Conservation (phyloP, 768 basidiomycete genomes). For the Lactarius pseudohatsudake region DNA sequence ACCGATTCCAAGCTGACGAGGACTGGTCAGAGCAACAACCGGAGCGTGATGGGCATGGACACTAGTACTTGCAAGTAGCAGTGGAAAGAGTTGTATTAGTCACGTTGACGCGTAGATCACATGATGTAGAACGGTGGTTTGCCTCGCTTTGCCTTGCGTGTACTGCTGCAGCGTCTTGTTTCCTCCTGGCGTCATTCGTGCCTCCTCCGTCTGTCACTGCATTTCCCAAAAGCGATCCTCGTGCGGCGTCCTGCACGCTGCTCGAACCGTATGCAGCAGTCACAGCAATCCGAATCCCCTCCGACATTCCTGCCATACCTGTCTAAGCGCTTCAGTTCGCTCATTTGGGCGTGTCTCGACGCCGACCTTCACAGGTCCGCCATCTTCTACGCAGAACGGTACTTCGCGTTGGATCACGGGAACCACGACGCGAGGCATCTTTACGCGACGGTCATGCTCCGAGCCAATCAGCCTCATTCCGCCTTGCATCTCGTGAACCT, state of each 20-base stretch:
- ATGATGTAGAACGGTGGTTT: slow-evolving; percentile 4
- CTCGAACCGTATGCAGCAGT: slow-evolving; percentile 29
- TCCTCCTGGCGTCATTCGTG: not conserved
- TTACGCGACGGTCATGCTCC: slow-evolving; percentile 75
- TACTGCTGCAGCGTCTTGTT: not conserved
- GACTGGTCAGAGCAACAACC: slow-evolving; percentile 59
- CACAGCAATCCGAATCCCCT: slow-evolving; percentile 49
- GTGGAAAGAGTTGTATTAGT: not conserved
- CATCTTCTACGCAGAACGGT: slow-evolving; percentile 87
- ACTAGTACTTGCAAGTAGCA: slow-evolving; percentile 39
- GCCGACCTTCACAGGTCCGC: slow-evolving; percentile 75
- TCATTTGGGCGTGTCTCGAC: slow-evolving; percentile 86
- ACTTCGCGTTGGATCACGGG: slow-evolving; percentile 64
- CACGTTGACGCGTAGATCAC: slow-evolving; percentile 25
- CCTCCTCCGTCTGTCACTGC: not conserved
- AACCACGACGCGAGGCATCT: slow-evolving; percentile 85
- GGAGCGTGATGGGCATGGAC: slow-evolving; percentile 75
- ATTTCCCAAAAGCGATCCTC: slow-evolving; percentile 23
- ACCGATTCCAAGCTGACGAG: slow-evolving; percentile 15
- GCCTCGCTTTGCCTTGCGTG: not conserved
- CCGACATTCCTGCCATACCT: slow-evolving; percentile 55
- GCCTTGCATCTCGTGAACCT: slow-evolving; percentile 69
- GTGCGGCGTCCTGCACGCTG: slow-evolving; percentile 37
- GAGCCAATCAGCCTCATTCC: slow-evolving; percentile 68
- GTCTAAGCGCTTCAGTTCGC: slow-evolving; percentile 63